These are phyloP conservation scores for Stachybotrys chlorohalonatus DNA, from an alignment of 2,329 filamentous ascomycete genomes.

Conservation along the genomic window DNA sequence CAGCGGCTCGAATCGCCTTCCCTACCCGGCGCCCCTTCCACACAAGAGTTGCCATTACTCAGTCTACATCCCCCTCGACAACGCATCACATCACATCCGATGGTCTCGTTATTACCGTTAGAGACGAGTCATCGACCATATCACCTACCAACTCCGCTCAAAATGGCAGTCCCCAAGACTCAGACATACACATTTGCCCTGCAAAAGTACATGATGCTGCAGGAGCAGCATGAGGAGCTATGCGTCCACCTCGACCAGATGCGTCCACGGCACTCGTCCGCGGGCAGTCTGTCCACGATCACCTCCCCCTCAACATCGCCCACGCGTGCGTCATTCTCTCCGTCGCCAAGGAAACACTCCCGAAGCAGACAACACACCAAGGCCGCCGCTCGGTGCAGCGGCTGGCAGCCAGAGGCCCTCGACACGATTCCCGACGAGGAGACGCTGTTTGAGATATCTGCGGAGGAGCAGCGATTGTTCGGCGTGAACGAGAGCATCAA, in stretches of 20 bases:
- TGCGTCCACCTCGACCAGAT: slow-evolving; percentile 42
- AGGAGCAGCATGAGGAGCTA: slow-evolving; percentile 45
- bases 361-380: slow-evolving; percentile 13
- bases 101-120: slow-evolving; percentile 11
- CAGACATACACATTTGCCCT: slow-evolving; percentile 36
- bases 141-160: slow-evolving; percentile 3
- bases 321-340: slow-evolving; percentile 39
- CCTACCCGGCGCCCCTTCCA: not conserved
- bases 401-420: slow-evolving; percentile 23
- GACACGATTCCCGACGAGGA: slow-evolving; percentile 37
- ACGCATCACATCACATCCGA: slow-evolving; percentile 4
- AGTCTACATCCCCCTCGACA: not conserved
- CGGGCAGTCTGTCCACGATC: slow-evolving; percentile 24
- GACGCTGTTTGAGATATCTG: slow-evolving; percentile 37
- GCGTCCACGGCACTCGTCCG: slow-evolving; percentile 27
- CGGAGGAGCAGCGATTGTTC: slow-evolving; percentile 43
- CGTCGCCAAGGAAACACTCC: slow-evolving; percentile 30
- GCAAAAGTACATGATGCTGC: slow-evolving; percentile 44
- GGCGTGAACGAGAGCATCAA: slow-evolving; percentile 54
- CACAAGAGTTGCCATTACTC: not conserved
- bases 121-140: not conserved
- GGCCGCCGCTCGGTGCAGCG: slow-evolving; percentile 21
- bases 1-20: not conserved
- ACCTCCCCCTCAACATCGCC: slow-evolving; percentile 52
- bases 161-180: slow-evolving; percentile 15